Evolutionary conservation across 176 grass and related monocot genomes (phyloP).

Genomic region (Triticum turgidum): DNA sequence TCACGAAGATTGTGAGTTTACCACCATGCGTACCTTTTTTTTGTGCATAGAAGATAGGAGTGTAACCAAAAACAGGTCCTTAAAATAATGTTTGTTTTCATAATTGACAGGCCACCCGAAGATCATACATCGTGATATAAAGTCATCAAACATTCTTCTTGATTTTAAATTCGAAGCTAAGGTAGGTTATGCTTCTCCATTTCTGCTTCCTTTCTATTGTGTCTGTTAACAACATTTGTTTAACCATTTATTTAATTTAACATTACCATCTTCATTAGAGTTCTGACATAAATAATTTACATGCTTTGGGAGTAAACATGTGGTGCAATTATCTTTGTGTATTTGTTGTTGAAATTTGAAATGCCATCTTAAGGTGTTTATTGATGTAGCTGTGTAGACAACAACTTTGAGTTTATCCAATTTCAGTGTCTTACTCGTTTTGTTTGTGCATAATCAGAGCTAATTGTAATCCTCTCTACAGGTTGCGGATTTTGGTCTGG

Average conservation of each 20-base stretch:
- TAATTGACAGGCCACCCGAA: slow-evolving; percentile 66
- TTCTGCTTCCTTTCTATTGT: slow-evolving; percentile 8
- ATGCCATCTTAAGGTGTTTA: neutral
- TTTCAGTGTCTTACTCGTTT: neutral
- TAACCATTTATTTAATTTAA: slow-evolving; percentile 7
- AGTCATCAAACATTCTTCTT: slow-evolving; percentile 77
- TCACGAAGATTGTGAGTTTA: slow-evolving; percentile 86
- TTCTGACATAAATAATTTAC: neutral
- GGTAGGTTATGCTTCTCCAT: slow-evolving; percentile 34
- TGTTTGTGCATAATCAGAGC: neutral
- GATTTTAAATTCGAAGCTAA: slow-evolving; percentile 76
- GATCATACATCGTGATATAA: slow-evolving; percentile 86
- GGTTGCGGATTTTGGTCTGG: slow-evolving; percentile 84
- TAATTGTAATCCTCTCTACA: slow-evolving; percentile 12
- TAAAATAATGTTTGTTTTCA: slow-evolving; percentile 9
- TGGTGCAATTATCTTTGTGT: neutral
- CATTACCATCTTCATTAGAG: neutral
- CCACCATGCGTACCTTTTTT: slow-evolving; percentile 12
- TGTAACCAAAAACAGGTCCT: neutral
- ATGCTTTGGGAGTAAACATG: neutral
- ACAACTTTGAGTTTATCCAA: neutral
- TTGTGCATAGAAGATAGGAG: neutral
- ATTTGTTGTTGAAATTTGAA: neutral
- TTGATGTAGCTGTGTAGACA: neutral
- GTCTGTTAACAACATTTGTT: neutral